Base-by-base conservation (phyloP, 768 basidiomycete species). In the Boletus reticuloceps region DNA sequence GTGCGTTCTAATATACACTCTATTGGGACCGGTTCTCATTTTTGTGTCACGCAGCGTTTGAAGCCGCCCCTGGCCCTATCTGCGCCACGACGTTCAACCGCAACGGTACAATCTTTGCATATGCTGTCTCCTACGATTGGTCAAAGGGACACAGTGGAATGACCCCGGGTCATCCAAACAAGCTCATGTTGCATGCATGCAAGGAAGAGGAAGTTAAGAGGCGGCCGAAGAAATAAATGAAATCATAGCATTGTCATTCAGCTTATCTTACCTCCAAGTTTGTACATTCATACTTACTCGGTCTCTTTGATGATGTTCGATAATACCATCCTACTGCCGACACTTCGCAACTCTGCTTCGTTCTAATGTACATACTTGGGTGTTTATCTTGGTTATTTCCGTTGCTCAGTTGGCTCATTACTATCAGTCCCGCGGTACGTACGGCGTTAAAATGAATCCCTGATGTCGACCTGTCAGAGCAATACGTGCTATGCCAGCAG, bases 61-160 rank as follows among this genome's bases (percentile, higher is more conserved):
- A 93, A 5, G 72, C 83, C 4, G 77, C 78, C 2, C 82, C 86
- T 1, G 88, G 85, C 22, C 93, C 95, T 0, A 89, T 97, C 57
- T 75, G 89, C 19, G 80, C 88, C 9, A 87, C 86, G 10, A 78
- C 84, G 5, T 98, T 96, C 79, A 97, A 93, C 75, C 86, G 88
- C 57, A 91, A 82, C 25, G 92, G 92, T 29, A 85, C 77, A 31
- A 90, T 97, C 59, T 92, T 97, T 66, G 95, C 94, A 0, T 97
- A 97, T 61, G 88, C 93, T 1, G 73, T 96, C 22, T 93, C 92
- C 13, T 96, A 96, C 60, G 94, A 96, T 66, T 96, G 94, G 94
- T 89, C 87, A 16, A 94, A 94, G 68, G 92, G 93, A 9, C 89
- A 94, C 69, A 84, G 85, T 13, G 94, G 93, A 20, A 91, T 88